A percentile compares a stretch with the other conserved stretches of the same genome.
Evolutionary conservation across 257 asterid species (phyloP).

Genomic region (Penstemon newberryi): DNA sequence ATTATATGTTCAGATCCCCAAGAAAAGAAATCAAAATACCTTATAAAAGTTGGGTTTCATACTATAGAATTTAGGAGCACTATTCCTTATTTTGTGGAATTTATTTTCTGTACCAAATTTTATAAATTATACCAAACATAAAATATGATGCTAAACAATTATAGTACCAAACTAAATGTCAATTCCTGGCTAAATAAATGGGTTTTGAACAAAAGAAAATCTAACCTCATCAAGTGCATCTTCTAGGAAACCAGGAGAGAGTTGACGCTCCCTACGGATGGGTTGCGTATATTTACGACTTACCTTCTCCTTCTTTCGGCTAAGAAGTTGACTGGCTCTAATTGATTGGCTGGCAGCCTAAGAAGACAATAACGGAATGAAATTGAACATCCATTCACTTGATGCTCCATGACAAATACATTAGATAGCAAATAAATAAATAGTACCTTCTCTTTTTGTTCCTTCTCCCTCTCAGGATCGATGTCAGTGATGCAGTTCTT

Average conservation of each 20-base stretch:
- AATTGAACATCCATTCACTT: conserved; percentile 18
- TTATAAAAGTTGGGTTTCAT: no score
- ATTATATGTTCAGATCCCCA: no score
- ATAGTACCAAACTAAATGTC: no score
- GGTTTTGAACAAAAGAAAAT: neutral
- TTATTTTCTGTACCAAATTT: no score
- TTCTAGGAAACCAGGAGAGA: conserved; percentile 97
- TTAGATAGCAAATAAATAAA: conserved; percentile 11
- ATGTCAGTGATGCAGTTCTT: conserved; percentile 97
- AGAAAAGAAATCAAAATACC: no score
- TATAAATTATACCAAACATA: no score
- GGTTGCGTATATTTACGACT: conserved; percentile 84
- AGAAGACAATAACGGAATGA: conserved; percentile 21
- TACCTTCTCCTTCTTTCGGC: conserved; percentile 94
- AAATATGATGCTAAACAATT: no score
- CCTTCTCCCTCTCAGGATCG: conserved; percentile 99
- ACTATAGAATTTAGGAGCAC: no score
- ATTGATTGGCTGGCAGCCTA: conserved; percentile 90
- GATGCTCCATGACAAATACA: conserved; percentile 13
- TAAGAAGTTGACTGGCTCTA: conserved; percentile 84
- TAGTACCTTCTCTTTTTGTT: conserved; percentile 82
- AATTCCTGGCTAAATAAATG: no score
- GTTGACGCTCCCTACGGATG: conserved; percentile 89
- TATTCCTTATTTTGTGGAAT: no score
- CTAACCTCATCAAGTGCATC: conserved; percentile 93